Evolutionary conservation across 306 rosid genomes (phyloP).

Genomic region (Sechiopsis laciniata): DNA sequence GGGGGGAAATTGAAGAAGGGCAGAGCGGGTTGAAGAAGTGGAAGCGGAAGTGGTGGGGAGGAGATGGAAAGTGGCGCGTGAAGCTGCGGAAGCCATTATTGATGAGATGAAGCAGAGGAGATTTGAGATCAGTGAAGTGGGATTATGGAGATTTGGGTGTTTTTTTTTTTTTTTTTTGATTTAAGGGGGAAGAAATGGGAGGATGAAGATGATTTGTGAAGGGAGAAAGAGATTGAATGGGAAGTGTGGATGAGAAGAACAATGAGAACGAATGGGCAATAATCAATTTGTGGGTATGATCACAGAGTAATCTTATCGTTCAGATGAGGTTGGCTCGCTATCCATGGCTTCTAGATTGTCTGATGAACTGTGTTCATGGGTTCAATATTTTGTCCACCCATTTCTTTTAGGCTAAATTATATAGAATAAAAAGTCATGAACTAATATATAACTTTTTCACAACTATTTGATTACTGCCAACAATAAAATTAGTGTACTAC

Average conservation of each 20-base stretch:
- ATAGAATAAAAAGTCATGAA: too few relatives aligned
- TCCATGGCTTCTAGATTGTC: too few relatives aligned
- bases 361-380: too few relatives aligned
- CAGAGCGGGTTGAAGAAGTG: slow-evolving; percentile 37
- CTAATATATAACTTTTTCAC: too few relatives aligned
- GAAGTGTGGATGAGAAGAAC: slow-evolving; percentile 54
- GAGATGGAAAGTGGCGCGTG: slow-evolving; percentile 62
- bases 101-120: slow-evolving; percentile 6
- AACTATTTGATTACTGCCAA: too few relatives aligned
- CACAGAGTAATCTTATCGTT: slow-evolving; percentile 68
- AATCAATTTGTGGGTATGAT: slow-evolving; percentile 21
- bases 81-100: slow-evolving; percentile 77
- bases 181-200: slow-evolving; percentile 18
- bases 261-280: slow-evolving; percentile 49
- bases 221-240: slow-evolving; percentile 21
- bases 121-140: slow-evolving; percentile 14
- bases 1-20: slow-evolving; percentile 43
- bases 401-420: too few relatives aligned
- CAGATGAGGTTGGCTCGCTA: slow-evolving; percentile 24
- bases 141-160: not conserved
- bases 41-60: slow-evolving; percentile 45
- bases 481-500: too few relatives aligned
- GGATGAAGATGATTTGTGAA: slow-evolving; percentile 22
- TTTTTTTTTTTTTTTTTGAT: too few relatives aligned
- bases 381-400: not conserved